Base-by-base conservation (phyloP, 306 rosid species). In the Vigna trinervia region DNA sequence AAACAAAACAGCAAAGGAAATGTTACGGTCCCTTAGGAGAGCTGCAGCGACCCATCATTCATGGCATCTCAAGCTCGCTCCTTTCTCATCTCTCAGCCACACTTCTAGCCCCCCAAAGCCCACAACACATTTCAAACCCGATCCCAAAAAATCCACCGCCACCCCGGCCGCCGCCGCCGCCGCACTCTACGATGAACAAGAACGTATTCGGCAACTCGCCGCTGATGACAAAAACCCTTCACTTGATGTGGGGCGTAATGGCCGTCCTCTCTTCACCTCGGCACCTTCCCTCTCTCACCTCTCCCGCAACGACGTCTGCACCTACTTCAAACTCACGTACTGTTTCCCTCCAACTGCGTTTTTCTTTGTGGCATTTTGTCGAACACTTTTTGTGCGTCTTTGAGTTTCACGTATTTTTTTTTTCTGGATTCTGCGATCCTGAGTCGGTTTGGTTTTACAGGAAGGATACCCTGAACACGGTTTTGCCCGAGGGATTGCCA, bases 401-500 rank as follows among this genome's bases (percentile, higher is more conserved):
- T 66, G 62, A 17, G 30, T 13, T 6, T 59, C 26, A 28, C 65
- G 36, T 10, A 0, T 11, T 70, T 36, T 36, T 34, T 30, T 30
- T 36, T 78, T 43, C 74, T 59, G 62, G 32, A 32, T 63, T 54
- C 62, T 77, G 51, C 0, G 46, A 15, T 65, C 60, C 19, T 56
- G 64, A 64, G 58, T 52, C 15, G 39, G 17, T 48, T 65, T 57
- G 57, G 12, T 76, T 63, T 74, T 58, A 0, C 41, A 93, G 98
- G 57, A 84, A 72, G 81, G 89, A 90, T 75, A 84, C 61, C 11
- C 36, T 95, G 88, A 86, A 90, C 52, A 72, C 71, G 28, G 85
- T 73, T 64, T 82, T 95, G 63, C 97, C 97, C 4, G 98, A 95
- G 84, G 97, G 96, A 53, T 57, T 95, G 83, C 97, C 98, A 1